Base-by-base conservation (phyloP, 805 yeast species). In the Pichia phayaonensis region DNA sequence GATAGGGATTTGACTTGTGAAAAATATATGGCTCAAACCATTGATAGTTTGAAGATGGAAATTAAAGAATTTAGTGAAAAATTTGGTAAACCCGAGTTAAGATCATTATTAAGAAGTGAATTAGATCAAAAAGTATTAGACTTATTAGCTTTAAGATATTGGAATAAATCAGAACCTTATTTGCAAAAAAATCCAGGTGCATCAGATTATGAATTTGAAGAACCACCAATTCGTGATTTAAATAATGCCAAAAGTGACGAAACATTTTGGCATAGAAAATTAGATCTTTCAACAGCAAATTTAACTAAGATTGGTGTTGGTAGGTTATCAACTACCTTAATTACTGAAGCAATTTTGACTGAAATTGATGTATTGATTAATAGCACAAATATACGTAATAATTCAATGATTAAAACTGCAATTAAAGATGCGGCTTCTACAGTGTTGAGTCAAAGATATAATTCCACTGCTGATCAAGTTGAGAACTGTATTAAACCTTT, bases 401-500 rank as follows among this genome's bases (percentile, higher is more conserved):
- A 92, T 63, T 95, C 95, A n/a, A 72, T 86, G 67, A 95, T 95
- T 3, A 81, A 81, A 57, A 79, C 80, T 42, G 83, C 88, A 3
- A 90, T 94, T 11, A 79, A 77, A 48, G 95, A 89, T 40, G 95
- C 97, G 2, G 95, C 97, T 0, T 75, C 79, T 31, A 72, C 82
- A 23, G 96, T 94, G 8, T 72, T 94, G 54, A 83, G 83, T 55
- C 71, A 86, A 26, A 81, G 92, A 56, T 94, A 78, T 64, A 87
- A 83, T 56, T 84, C 96, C 1, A 92, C 99, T 0, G 95, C 99
- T 0, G 99, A 95, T 65, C 99, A 94, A 66, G 98, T 94, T 8
- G 99, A 94, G 62, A 94, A 95, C 67, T 90, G 98, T 70, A 92
- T 94, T 61, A 94, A 94, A 65, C 99, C 99, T 2, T 94, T 85